Evolutionary conservation across 1,284 basidiomycete genomes (phyloP), one percentile per base, ranked within the genome.

Genomic region (Stygiomarasmius scandens): DNA sequence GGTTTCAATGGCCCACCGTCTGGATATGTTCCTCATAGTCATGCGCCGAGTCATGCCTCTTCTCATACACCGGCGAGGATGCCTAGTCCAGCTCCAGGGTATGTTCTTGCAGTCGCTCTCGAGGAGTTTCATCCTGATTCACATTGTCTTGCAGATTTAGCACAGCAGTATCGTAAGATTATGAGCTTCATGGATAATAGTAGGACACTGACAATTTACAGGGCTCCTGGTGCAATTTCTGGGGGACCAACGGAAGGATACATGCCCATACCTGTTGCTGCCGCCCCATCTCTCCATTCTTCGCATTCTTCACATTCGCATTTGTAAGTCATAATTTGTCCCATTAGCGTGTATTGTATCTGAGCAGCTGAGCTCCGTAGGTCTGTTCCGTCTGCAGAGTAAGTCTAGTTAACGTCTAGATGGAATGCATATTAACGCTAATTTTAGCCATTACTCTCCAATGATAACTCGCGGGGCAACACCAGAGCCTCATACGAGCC

Each of bases 271-370:
- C 49, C 43, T 52, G 43, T 24, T 38, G 49, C 23, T 23, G 24
- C 23, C 45, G 24, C 24, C 16, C 55, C 49, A 36, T 49, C 25
- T 48, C 41, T 23, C 24, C 43, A 43, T 22, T 45, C 44, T 27
- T 36, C 32, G 34, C 14, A 51, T 14, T 50, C 47, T 29, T 38
- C 36, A 11, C 55, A 57, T 38, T 56, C 55, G 32, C 36, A 56
- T 32, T 36, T 50, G 55, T 57, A 36, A 52, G 55, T 36, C 16
- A 3, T n/a, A 29, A 25, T 12, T 14, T 19, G 32, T 32, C 36
- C n/a, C 19, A n/a, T 20, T 48, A 29, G 19, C 16, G 8, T 19
- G 11, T 9, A 24, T 41, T 3, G n/a, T 50, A n/a, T 29, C 16
- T 22, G 1, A 22, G 19, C 44, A 16, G 11, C 27, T 34, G 9